These are phyloP conservation scores for Lactarius evosmus DNA, from an alignment of 768 basidiomycete genomes.

Conservation along the genomic window DNA sequence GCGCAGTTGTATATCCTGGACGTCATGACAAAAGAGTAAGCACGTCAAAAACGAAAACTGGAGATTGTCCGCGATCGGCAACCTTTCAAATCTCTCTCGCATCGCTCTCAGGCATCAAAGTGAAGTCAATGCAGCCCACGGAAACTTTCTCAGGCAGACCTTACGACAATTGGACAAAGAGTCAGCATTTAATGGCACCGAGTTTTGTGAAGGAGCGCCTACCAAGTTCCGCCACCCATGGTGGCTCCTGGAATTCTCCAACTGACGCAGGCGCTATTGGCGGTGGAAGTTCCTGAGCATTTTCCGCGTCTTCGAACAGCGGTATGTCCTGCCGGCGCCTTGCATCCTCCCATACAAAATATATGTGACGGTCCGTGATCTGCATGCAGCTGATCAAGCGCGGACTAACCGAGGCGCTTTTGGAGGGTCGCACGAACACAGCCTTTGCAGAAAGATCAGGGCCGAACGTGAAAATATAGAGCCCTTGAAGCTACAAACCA, in stretches of 20 bases:
- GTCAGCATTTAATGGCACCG: not conserved
- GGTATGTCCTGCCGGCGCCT: slow-evolving; percentile 10
- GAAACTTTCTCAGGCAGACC: no score
- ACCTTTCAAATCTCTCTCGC: not conserved
- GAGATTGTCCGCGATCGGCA: not conserved
- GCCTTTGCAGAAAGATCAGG: not conserved
- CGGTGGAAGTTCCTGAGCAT: not conserved
- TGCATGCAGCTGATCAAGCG: slow-evolving; percentile 24
- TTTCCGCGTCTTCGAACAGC: slow-evolving; percentile 9
- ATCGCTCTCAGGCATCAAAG: slow-evolving; percentile 15
- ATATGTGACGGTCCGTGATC: slow-evolving; percentile 25
- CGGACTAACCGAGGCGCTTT: not conserved
- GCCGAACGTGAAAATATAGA: slow-evolving; percentile 21
- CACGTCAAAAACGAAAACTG: not conserved
- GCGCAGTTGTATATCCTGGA: not conserved
- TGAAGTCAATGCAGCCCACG: slow-evolving; percentile 24
- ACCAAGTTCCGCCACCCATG: not conserved
- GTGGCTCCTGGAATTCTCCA: not conserved
- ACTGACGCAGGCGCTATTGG: not conserved
- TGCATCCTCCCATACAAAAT: slow-evolving; percentile 25
- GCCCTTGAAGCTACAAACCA: not conserved
- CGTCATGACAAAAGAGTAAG: not conserved
- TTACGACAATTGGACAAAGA: no score
- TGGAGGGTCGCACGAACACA: slow-evolving; percentile 13
- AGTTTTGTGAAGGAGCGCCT: not conserved